These are phyloP conservation scores for Tetracladium setigerum DNA, from an alignment of 495 filamentous ascomycete species.

Conservation along the genomic window DNA sequence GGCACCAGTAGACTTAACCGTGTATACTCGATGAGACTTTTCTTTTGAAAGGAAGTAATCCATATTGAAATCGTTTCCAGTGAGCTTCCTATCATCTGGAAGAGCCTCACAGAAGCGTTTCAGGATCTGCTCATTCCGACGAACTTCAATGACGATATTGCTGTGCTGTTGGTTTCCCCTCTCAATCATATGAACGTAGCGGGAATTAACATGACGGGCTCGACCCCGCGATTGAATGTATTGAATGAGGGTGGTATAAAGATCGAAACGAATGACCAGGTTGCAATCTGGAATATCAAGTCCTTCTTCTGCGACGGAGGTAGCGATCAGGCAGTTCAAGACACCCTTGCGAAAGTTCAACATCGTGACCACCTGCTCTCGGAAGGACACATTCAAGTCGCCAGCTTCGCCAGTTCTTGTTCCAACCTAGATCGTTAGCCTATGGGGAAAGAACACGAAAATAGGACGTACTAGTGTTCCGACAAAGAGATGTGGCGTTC, in stretches of 20 bases:
- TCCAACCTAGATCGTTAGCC: slow-evolving; percentile 15
- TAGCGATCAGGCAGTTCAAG: slow-evolving; percentile 85
- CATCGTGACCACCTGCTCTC: slow-evolving; percentile 69
- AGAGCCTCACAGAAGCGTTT: slow-evolving; percentile 66
- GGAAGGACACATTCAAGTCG: slow-evolving; percentile 56
- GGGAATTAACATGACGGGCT: slow-evolving; percentile 67
- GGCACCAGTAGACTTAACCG: slow-evolving; percentile 61
- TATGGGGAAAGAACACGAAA: slow-evolving; percentile 6
- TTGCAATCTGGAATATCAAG: slow-evolving; percentile 97
- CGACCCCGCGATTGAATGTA: slow-evolving; percentile 95
- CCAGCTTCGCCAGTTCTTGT: slow-evolving; percentile 16
- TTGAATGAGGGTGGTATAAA: slow-evolving; percentile 88
- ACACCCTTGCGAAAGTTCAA: slow-evolving; percentile 71
- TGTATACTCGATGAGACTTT: slow-evolving; percentile 47
- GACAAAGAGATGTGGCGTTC: slow-evolving; percentile 51
- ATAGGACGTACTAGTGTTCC: slow-evolving; percentile 42
- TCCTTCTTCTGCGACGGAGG: slow-evolving; percentile 90
- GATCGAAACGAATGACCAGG: slow-evolving; percentile 78
- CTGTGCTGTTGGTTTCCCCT: slow-evolving; percentile 52
- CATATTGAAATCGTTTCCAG: slow-evolving; percentile 50
- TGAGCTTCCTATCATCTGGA: slow-evolving; percentile 66
- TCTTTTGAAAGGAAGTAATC: slow-evolving; percentile 49
- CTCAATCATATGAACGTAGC: slow-evolving; percentile 82
- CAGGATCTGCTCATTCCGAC: slow-evolving; percentile 47
- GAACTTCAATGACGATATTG: slow-evolving; percentile 47